A percentile compares a stretch with the other conserved stretches of the same genome.
phyloP scores from a whole-genome alignment of 1,139 yeast species.

The Hansenula sp. region DNA sequence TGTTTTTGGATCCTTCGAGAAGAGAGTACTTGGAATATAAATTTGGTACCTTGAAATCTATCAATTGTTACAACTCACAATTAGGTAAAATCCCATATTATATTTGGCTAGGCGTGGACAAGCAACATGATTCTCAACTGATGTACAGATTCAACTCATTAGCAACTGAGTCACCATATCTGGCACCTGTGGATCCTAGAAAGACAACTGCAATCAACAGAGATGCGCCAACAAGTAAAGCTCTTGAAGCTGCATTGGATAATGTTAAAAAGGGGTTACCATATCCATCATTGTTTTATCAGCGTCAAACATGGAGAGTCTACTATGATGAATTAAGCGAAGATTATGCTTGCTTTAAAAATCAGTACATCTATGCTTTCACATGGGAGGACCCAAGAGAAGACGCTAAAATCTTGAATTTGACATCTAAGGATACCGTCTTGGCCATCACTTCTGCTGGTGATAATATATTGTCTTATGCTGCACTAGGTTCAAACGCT shows the following conservation, averaged over 20 bases:
- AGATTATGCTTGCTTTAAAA: constrained; percentile 64
- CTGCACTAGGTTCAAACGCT: constrained; percentile 56
- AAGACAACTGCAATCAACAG: constrained; percentile 18
- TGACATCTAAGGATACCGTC: constrained; percentile 62
- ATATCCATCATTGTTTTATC: constrained; percentile 75
- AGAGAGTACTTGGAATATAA: constrained; percentile 79
- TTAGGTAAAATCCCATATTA: constrained; percentile 78
- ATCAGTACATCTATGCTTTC: constrained; percentile 80
- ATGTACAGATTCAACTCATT: constrained; percentile 63
- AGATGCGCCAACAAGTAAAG: constrained; percentile 47
- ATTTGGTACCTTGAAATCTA: constrained; percentile 73
- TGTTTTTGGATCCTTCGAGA: constrained; percentile 72
- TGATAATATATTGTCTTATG: constrained; percentile 73
- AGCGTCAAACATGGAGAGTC: constrained; percentile 71
- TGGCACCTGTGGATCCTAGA: constrained; percentile 48
- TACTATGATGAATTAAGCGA: constrained; percentile 71
- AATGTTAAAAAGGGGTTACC: constrained; percentile 66
- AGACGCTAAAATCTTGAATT: constrained; percentile 61
- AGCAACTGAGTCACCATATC: constrained; percentile 77
- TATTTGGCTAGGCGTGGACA: constrained; percentile 79
- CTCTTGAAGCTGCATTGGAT: constrained; percentile 68
- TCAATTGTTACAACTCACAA: constrained; percentile 57
- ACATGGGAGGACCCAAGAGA: constrained; percentile 92
- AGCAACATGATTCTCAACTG: constrained; percentile 54
- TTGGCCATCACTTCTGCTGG: constrained; percentile 86